Base-by-base conservation (phyloP, 331 rosid genomes). In the Cydonia oblonga region DNA sequence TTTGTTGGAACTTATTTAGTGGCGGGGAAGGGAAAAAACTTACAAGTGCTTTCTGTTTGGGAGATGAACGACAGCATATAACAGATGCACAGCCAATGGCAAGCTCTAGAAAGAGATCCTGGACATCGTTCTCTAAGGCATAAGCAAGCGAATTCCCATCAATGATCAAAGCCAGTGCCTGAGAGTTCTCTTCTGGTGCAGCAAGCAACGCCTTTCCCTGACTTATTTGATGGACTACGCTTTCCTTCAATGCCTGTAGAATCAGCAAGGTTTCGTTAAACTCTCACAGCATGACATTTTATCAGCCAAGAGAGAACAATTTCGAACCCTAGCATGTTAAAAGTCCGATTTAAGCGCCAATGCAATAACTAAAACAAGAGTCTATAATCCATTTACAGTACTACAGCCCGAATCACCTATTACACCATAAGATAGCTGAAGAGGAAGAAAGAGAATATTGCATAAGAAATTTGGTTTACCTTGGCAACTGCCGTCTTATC, bases 1-100 rank as follows among this genome's bases (percentile, higher is more conserved):
- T 30, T 19, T 38, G 32, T 25, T 26, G 65, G 65, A 60, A 26
- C 65, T 60, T 15, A 26, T 60, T 60, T 60, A 51, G 56, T 18
- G 56, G 56, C 20, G 2, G 54, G 25, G 56, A 40, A 53, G 23
- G 33, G n/a, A 32, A 65, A 63, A 18, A 62, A 79, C 93, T 84
- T 83, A 92, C 99, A 66, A 89, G 92, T 72, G 97, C 99, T 81
- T 95, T 95, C 83, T 95, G 99, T 78, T 91, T 95, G 68, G 99
- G 99, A 78, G 99, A 95, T n/a, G 99, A 91, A 66, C 97, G 93
- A 49, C 99, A 91, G 86, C 99, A 95, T 77, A 95, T 91, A 40
- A 89, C 97, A 32, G 99, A 95, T 58, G 99, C 96, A 62, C 97
- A 95, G 38, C 97, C 96, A 70, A 91, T 78, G 22, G 97, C 97